Percentiles rank a stretch among this genome's conserved stretches.
Evolutionary conservation across 2,329 filamentous ascomycete species (phyloP).

Genomic region (Botrytis fragariae): DNA sequence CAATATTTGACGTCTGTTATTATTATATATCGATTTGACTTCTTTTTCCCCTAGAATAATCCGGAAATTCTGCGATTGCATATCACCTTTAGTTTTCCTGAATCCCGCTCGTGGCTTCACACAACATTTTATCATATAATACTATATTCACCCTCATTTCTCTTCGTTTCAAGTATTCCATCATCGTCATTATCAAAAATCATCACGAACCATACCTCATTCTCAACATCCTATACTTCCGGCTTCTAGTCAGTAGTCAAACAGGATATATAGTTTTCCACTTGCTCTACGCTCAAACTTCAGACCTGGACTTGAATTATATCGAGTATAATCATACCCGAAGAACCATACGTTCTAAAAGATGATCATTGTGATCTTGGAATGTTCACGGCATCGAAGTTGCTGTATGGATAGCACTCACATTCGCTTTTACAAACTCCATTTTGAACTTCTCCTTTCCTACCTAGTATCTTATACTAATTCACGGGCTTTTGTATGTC

Average conservation of each 20-base stretch:
- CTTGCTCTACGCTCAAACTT: neutral
- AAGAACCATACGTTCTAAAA: neutral
- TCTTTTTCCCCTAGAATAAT: neutral
- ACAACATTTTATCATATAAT: neutral
- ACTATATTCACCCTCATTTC: neutral
- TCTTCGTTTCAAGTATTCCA: neutral
- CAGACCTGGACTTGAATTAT: neutral
- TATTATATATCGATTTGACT: neutral
- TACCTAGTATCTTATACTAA: neutral
- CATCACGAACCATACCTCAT: neutral
- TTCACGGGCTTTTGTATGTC: neutral
- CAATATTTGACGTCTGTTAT: fast-evolving
- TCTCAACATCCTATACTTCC: neutral
- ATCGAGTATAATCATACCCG: neutral
- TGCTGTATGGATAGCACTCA: neutral
- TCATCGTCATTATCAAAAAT: neutral
- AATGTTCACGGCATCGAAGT: neutral
- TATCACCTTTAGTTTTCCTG: neutral
- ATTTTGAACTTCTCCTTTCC: neutral
- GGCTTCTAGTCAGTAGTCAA: neutral
- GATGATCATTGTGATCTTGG: neutral
- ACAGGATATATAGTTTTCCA: neutral
- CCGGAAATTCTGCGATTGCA: neutral
- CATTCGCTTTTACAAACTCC: neutral
- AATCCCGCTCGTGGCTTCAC: neutral